Evolutionary conservation across 192 early-diverging fungal species (phyloP), one percentile per base, ranked within the genome.

Genomic region (Tieghemiomyces parasiticus): DNA sequence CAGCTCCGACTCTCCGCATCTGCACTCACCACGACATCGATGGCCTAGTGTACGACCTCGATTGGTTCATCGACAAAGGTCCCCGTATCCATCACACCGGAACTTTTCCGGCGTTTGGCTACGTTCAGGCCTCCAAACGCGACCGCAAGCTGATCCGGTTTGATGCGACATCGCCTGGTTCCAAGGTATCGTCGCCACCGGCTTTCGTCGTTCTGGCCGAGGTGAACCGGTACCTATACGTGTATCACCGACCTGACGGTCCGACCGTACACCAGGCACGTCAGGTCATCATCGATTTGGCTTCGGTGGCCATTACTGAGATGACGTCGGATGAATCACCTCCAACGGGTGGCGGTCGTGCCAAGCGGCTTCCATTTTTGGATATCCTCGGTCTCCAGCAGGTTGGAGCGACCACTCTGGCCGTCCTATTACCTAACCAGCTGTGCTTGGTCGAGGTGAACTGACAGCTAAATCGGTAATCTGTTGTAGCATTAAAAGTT

Each of bases 41-140:
- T 65, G 86, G 83, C 10, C 51, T 79, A 0, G 80, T 86, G 4
- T 88, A 83, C 67, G 42, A 65, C 4, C 66, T 85, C 42, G 61
- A 67, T 8, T 52, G 50, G 50, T 9, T 25, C 13, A 20, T 9
- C 2, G 4, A n/a, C n/a, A 26, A 28, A 16, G 25, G 50, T 26
- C 28, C 28, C 13, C n/a, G n/a, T 20, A 28, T 29, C 50, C n/a
- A 52, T 14, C 86, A 89, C 63, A 55, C 55, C 28, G 70, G 77
- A 28, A 78, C 84, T 3, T 83, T 85, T 66, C 64, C 81, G 14
- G 86, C 86, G 3, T 65, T 89, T 46, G 78, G 79, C 4, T 89
- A 83, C 61, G 80, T 89, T 14, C 83, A 85, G 61, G 85, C 82
- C 26, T 80, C 82, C 61, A 89, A 89, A 66, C 72, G 82, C 46